These are phyloP conservation scores for Elongisporangium prolatum DNA, from an alignment of 352 stramenopile genomes.

Conservation along the genomic window DNA sequence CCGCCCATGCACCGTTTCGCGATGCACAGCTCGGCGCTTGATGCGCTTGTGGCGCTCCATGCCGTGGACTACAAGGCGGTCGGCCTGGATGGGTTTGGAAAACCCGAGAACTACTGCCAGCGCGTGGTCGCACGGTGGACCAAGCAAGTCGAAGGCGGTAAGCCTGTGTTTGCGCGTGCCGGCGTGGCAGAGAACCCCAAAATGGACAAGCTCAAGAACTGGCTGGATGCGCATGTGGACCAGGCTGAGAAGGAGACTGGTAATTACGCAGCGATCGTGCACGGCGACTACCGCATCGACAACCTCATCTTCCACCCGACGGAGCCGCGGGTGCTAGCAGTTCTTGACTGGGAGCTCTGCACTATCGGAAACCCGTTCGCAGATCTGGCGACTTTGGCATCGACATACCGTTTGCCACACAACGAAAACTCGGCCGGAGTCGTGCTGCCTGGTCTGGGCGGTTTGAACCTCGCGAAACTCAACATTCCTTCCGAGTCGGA, in stretches of 20 bases:
- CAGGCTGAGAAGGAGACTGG: constrained; percentile 42
- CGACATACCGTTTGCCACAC: constrained; percentile 39
- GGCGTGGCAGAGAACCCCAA: constrained; percentile 50
- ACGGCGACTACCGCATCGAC: constrained; percentile 87
- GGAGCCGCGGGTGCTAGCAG: constrained; percentile 71
- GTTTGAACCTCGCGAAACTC: constrained; percentile 38
- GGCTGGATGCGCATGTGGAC: constrained; percentile 53
- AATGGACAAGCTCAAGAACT: constrained; percentile 46
- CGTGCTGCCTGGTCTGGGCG: constrained; percentile 46
- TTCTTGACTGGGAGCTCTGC: constrained; percentile 87
- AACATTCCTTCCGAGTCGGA: constrained; percentile 64
- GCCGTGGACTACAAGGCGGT: constrained; percentile 53
- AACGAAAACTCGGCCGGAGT: constrained; percentile 34
- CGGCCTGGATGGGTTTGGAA: constrained; percentile 53
- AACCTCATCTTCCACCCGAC: constrained; percentile 87
- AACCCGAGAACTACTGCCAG: constrained; percentile 62
- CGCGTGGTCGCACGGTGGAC: constrained; percentile 71
- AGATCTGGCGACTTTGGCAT: constrained; percentile 71
- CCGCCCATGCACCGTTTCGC: constrained; percentile 71
- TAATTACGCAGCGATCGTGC: constrained; percentile 46
- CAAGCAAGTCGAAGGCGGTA: constrained; percentile 54
- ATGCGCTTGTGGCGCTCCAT: constrained; percentile 66
- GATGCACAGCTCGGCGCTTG: constrained; percentile 72
- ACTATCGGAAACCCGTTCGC: constrained; percentile 83
- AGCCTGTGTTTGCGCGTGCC: constrained; percentile 39